Evolutionary conservation across 2,329 filamentous ascomycete genomes (phyloP), one percentile per base, ranked within the genome.

Genomic region (Monosporascus sp.): DNA sequence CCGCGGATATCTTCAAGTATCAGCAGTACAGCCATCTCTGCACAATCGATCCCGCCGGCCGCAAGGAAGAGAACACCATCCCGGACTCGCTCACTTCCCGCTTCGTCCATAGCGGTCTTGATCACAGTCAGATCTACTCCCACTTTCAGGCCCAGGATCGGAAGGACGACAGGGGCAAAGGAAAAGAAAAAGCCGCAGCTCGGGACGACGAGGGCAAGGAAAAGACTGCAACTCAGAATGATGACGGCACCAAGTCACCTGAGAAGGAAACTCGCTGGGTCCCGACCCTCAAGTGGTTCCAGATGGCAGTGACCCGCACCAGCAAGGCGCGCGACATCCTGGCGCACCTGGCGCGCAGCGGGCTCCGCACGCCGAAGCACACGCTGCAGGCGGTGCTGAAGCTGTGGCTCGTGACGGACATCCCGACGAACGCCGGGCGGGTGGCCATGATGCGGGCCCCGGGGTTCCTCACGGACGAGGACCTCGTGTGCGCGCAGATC

Each of bases 401-500:
- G 64, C 73, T 90, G 19, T 94, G 90, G 90, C 77, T 88, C 50
- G 64, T 89, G 36, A 83, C 91, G 74, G 88, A 91, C 62, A 72
- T 86, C 4, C 72, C 81, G 0, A 83, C 82, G 16, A 86, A 77
- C 49, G 61, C 58, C 0, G 72, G 79, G 16, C 82, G 90, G 1
- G 69, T 76, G 6, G 73, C 72, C 2, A 71, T 86, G 6, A 67
- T 90, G 5, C 73, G 73, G 31, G 82, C 82, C 65, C 50, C 51
- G 9, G 59, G 63, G 0, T 73, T 85, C 48, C 87, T 87, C 77
- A 72, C 77, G 9, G 73, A 86, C 53, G 55, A 66, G 4, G 83
- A 90, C 63, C 67, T 94, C 9, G 80, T 82, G 64, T 76, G 81
- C 49, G 76, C 81, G 3, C 81, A 84, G 45, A 69, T 86, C 55